Conservation (phyloP, 345 rosid species). For the Dimocarpus longan region DNA sequence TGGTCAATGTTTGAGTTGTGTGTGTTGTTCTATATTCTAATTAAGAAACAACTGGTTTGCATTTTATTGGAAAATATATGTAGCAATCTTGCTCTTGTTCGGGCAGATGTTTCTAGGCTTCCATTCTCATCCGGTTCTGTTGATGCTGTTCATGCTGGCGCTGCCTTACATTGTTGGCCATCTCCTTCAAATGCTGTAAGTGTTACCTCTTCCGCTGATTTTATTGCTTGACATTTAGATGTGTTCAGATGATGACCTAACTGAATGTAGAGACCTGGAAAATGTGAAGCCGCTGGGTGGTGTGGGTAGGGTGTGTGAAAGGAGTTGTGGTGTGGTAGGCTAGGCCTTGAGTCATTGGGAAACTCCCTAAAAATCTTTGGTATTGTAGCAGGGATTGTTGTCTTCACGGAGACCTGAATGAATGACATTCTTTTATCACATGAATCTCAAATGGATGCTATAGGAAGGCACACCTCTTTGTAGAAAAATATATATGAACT, state of each 20-base stretch:
- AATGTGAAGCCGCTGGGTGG: not conserved
- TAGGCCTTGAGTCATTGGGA: slow-evolving; percentile 1
- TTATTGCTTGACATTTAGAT: slow-evolving; percentile 6
- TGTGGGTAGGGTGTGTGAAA: not conserved
- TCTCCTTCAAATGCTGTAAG: slow-evolving; percentile 92
- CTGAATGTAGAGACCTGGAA: not conserved
- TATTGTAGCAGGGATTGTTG: not conserved
- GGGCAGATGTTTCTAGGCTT: slow-evolving; percentile 91
- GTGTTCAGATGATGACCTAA: slow-evolving; percentile 2
- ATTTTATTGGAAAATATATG: slow-evolving; percentile 25
- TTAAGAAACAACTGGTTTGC: slow-evolving; percentile 20
- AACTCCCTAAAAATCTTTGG: not conserved
- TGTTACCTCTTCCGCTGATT: slow-evolving; percentile 12
- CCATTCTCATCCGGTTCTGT: slow-evolving; percentile 81
- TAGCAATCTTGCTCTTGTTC: slow-evolving; percentile 85
- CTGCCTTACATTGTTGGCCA: slow-evolving; percentile 97
- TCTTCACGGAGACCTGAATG: not conserved
- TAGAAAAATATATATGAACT: not conserved
- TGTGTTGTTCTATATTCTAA: not conserved
- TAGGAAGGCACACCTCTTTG: not conserved
- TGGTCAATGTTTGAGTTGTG: not conserved
- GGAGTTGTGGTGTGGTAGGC: not conserved
- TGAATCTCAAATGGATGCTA: not conserved
- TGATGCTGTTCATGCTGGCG: slow-evolving; percentile 96
- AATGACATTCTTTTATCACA: not conserved